Conservation (phyloP, 139 green algal genomes). For the Tetradesmus obliquus region DNA sequence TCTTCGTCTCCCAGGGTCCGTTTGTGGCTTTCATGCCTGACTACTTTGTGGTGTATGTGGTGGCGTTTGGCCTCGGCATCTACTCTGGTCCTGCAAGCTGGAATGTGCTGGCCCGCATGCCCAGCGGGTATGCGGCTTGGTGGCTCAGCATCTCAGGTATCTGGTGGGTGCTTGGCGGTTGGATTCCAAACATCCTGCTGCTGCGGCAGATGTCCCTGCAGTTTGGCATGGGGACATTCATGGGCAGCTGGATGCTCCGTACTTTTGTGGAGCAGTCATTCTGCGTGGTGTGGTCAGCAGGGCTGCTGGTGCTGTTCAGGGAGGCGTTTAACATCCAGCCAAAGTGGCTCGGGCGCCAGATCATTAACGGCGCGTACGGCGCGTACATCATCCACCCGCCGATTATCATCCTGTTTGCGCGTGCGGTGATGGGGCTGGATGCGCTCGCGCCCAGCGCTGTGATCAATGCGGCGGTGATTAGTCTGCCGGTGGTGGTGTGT, state of each 20-base stretch:
- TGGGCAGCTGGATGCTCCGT: neutral
- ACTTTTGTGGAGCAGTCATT: conserved; percentile 50
- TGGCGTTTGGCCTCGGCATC: conserved; percentile 29
- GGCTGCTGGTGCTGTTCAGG: conserved; percentile 41
- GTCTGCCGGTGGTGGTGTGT: neutral
- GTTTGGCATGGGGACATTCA: conserved; percentile 10
- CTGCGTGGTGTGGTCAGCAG: conserved; percentile 35
- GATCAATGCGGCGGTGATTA: conserved; percentile 16
- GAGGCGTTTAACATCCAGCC: conserved; percentile 31
- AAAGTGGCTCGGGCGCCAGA: neutral
- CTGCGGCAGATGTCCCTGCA: neutral
- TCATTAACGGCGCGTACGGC: conserved; percentile 33
- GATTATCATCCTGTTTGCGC: conserved; percentile 22
- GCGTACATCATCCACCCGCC: conserved; percentile 37
- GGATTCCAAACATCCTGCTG: conserved; percentile 29
- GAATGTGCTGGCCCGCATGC: conserved; percentile 38
- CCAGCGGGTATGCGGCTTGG: neutral
- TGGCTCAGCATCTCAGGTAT: conserved; percentile 11
- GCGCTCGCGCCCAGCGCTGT: conserved; percentile 8
- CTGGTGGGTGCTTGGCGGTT: conserved; percentile 39
- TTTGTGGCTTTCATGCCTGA: conserved; percentile 46
- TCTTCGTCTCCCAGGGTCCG: conserved; percentile 6
- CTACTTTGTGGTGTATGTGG: conserved; percentile 34
- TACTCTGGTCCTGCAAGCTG: conserved; percentile 27
- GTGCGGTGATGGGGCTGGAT: neutral